Evolutionary conservation across 2,329 filamentous ascomycete genomes (phyloP), one percentile per base, ranked within the genome.

Genomic region (Colletotrichum sp.): DNA sequence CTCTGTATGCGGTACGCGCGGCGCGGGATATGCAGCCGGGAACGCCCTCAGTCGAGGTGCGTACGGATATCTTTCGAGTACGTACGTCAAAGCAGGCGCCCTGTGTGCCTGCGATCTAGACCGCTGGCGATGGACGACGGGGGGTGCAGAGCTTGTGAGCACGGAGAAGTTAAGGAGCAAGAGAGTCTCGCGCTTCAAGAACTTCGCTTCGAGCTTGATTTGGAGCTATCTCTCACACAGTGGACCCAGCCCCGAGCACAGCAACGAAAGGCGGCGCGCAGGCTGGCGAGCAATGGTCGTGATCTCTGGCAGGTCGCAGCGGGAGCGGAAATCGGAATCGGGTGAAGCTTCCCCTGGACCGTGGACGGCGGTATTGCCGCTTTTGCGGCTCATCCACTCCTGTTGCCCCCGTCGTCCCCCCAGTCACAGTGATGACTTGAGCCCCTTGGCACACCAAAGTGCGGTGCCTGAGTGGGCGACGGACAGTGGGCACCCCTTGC

Each of bases 321-420:
- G 32, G 60, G 67, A 60, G 72, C 67, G 72, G 60, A 65, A 71
- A 65, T 68, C 67, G 72, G 60, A 65, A 71, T 60, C 49, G 60
- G 60, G 60, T 30, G 49, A 62, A 24, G n/a, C 34, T 60, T 60
- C 28, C 60, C 32, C 24, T 59, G 21, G 24, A 6, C 55, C 55
- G 6, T 52, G 44, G 44, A 59, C 67, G 59, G 67, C 28, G 60
- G 32, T 59, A 74, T 71, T 75, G 16, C 60, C 44, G 44, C 44
- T 52, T 52, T 52, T 52, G 44, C 44, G 44, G 44, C 44, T 52
- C 44, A 52, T 52, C 44, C 44, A 52, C 44, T 52, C 67, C 26
- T 49, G n/a, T 73, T 64, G 66, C 39, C 39, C 39, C 39, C 71
- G 34, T 16, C 36, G 5, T 44, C n/a, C 28, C 30, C 63, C 24